Evolutionary conservation across 345 rosid genomes (phyloP).

Genomic region (Salix arbutifolia): DNA sequence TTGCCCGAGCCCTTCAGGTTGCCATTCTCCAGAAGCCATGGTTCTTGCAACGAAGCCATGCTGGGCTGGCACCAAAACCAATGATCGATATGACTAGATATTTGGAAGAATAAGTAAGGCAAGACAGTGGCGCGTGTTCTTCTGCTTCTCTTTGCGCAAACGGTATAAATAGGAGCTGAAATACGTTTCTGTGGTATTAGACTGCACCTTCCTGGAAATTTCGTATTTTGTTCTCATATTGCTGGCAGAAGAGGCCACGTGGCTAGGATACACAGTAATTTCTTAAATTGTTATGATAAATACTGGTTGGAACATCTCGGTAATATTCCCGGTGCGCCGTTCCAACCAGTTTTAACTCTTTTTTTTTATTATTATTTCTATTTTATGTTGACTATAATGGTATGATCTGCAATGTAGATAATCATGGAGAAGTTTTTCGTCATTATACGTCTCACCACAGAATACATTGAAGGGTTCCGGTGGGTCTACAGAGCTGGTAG

Average conservation of each 20-base stretch:
- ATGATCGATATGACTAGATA: too few relatives aligned
- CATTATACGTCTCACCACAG: background rate
- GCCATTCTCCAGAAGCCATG: constrained; percentile 55
- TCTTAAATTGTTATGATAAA: background rate
- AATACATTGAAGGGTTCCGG: background rate
- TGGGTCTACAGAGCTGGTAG: background rate
- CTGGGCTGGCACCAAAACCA: background rate
- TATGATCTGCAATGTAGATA: background rate
- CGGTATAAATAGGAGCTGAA: constrained; percentile 10
- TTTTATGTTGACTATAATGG: background rate
- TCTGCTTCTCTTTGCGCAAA: too few relatives aligned
- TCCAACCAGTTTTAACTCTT: background rate
- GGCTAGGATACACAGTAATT: background rate
- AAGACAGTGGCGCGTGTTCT: too few relatives aligned
- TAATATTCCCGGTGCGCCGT: too few relatives aligned
- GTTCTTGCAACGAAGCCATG: constrained; percentile 38
- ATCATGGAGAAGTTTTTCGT: background rate
- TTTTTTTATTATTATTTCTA: background rate
- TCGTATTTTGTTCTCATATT: background rate
- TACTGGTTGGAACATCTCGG: too few relatives aligned
- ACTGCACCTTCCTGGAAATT: constrained; percentile 25
- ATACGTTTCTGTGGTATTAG: background rate
- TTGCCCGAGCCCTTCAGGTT: constrained; percentile 45
- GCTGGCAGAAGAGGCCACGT: background rate
- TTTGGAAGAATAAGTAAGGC: too few relatives aligned